phyloP scores from a whole-genome alignment of 2,329 filamentous ascomycete species.

The Aspergillus amoenus region DNA sequence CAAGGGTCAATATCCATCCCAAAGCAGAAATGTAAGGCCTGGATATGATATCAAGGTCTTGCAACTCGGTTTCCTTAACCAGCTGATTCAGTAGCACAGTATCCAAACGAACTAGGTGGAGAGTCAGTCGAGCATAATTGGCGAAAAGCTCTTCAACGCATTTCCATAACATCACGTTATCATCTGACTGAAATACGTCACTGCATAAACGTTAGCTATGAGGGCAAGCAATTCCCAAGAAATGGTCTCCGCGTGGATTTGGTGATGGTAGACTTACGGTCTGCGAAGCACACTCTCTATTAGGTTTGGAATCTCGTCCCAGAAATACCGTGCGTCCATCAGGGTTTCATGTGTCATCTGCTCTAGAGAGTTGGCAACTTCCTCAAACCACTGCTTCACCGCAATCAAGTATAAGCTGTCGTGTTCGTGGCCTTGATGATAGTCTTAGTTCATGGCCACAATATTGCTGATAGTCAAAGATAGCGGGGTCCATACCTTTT shows the following conservation, averaged over 20 bases:
- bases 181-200: conserved; percentile 31
- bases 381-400: conserved; percentile 45
- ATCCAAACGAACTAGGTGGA: conserved; percentile 45
- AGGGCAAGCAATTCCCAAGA: background rate
- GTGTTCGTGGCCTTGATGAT: conserved; percentile 29
- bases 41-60: conserved; percentile 30
- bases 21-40: conserved; percentile 36
- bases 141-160: conserved; percentile 45
- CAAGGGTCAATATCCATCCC: conserved; percentile 35
- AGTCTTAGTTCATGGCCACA: background rate
- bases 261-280: conserved; percentile 26
- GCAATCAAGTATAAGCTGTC: conserved; percentile 33
- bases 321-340: conserved; percentile 44
- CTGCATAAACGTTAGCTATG: conserved; percentile 20
- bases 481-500: conserved; percentile 30
- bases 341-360: conserved; percentile 36
- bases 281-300: conserved; percentile 43
- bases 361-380: conserved; percentile 35
- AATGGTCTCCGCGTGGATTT: background rate
- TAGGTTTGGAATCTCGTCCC: conserved; percentile 44
- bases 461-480: background rate
- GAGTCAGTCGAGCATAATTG: conserved; percentile 39
- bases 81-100: conserved; percentile 30
- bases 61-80: conserved; percentile 28
- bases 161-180: conserved; percentile 27